Base-by-base conservation (phyloP, 495 filamentous ascomycete species). In the Aspergillus homomorphus region DNA sequence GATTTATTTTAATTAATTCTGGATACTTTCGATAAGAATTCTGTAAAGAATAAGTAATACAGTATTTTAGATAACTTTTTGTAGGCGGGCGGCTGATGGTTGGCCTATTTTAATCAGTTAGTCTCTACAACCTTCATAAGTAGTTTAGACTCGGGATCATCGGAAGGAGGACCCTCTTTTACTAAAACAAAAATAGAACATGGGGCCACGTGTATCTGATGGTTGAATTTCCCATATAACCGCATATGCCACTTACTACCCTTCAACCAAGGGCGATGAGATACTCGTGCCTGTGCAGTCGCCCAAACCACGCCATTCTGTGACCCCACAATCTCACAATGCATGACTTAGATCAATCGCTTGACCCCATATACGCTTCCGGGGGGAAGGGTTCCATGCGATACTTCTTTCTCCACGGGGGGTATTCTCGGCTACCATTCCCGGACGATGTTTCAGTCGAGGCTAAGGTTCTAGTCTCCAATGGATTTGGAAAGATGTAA, bases 361-460 rank as follows among this genome's bases (percentile, higher is more conserved):
- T 9, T 7, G 33, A 38, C 33, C 33, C 33, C 24, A 21, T 55
- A 9, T 55, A 55, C 23, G 42, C 45, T 14, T 56, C 54, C 4
- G 44, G 45, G 15, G 54, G 54, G 4, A 45, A 48, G 28, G 54
- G 54, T 14, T 42, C 28, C 15, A 26, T 45, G 45, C 54, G 54
- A 45, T 56, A 56, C 9, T 20, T 50, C 21, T 56, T 56, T n/a
- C 24, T 49, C 12, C 54, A 56, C 44, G 54, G 54, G 1, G 49
- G 38, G 12, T 30, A 56, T 28, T 26, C 30, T 15, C 44, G 19
- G 9, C 15, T 38, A 26, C 30, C 16, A 44, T 23, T 38, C 14
- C 54, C 54, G 26, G n/a, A 45, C 15, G 16, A 56, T 4, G 28
- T 30, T 6, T n/a, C 12, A n/a, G 26, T 56, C 26, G 54, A 56